phyloP scores from a whole-genome alignment of 148 eudicot species.

The Silene conica region DNA sequence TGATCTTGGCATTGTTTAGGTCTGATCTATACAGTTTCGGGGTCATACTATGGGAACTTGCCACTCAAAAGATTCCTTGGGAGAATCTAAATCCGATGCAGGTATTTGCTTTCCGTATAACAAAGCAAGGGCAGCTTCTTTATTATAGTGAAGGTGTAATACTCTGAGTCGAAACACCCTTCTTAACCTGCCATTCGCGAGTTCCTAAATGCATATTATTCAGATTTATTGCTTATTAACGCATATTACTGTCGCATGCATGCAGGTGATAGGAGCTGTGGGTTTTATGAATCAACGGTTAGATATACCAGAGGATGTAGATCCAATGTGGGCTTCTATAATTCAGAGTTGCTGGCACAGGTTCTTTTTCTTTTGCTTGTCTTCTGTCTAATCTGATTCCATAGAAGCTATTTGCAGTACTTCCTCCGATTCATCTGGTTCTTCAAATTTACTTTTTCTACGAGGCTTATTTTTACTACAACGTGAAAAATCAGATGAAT shows the following conservation, averaged over 20 bases:
- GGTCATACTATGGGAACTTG: slow-evolving; percentile 92
- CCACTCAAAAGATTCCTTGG: slow-evolving; percentile 91
- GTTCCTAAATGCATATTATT: too few species aligned
- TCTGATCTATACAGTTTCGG: slow-evolving; percentile 94
- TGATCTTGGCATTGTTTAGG: slow-evolving; percentile 37
- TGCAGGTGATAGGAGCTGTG: slow-evolving; percentile 88
- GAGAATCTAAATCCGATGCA: slow-evolving; percentile 93
- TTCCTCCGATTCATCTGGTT: not conserved
- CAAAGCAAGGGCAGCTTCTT: not conserved
- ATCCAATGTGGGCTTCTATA: slow-evolving; percentile 67
- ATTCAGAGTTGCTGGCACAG: slow-evolving; percentile 85
- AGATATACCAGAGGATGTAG: slow-evolving; percentile 72
- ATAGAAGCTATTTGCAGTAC: not conserved
- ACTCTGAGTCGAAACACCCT: not conserved
- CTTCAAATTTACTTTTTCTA: too few species aligned
- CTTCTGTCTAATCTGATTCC: not conserved
- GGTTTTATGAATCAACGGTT: slow-evolving; percentile 90
- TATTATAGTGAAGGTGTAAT: not conserved
- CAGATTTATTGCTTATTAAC: too few species aligned
- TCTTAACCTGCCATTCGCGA: too few species aligned
- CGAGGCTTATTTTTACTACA: too few species aligned
- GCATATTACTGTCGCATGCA: slow-evolving; percentile 22
- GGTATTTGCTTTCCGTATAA: slow-evolving; percentile 36
- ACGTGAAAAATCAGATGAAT: too few species aligned
- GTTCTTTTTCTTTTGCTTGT: slow-evolving; percentile 31